phyloP scores from a whole-genome alignment of 108 stramenopile genomes.

The Cyclotella baltica region DNA sequence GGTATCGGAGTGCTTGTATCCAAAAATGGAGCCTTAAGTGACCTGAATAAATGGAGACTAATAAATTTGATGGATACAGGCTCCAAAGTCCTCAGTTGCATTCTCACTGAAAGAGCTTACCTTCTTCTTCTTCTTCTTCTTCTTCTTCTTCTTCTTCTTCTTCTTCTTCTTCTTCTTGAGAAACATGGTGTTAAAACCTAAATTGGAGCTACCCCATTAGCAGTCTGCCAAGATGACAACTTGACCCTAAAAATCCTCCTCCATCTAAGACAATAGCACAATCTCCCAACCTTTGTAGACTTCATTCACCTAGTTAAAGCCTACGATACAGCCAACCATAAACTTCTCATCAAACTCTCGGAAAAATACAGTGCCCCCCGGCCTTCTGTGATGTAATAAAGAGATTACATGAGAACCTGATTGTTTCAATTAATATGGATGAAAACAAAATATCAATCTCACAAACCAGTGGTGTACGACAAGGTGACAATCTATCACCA shows the following conservation, averaged over 20 bases:
- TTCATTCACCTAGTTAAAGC: conserved; percentile 36
- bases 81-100: conserved; percentile 7
- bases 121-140: too few species aligned
- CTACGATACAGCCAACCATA: conserved; percentile 28
- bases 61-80: conserved; percentile 18
- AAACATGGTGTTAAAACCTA: conserved; percentile 9
- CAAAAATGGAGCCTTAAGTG: not conserved
- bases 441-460: not conserved
- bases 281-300: not conserved
- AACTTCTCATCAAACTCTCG: conserved; percentile 2
- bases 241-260: conserved; percentile 23
- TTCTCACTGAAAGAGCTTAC: not conserved
- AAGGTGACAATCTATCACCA: conserved; percentile 20
- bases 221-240: conserved; percentile 10
- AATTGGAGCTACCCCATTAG: conserved; percentile 13
- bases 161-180: conserved; percentile 12
- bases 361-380: conserved; percentile 22
- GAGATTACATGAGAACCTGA: conserved; percentile 10
- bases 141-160: too few species aligned
- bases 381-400: not conserved
- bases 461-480: conserved; percentile 5
- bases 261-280: conserved; percentile 1
- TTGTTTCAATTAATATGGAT: not conserved
- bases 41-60: conserved; percentile 17
- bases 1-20: not conserved